Conservation (phyloP, 108 stramenopile species). For the Seminavis robusta region DNA sequence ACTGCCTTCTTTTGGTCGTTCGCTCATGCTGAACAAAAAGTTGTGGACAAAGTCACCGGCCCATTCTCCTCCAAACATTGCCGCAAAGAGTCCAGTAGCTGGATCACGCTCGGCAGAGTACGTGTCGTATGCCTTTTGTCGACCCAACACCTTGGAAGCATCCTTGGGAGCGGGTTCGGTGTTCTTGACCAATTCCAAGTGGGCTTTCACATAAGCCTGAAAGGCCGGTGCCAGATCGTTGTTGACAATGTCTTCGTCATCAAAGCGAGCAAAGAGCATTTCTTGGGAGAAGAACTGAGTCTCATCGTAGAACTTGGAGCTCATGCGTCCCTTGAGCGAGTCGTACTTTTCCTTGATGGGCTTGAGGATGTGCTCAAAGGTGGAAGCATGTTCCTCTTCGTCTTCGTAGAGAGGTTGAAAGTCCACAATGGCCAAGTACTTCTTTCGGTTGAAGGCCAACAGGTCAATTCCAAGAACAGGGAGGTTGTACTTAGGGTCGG, state of each 20-base stretch:
- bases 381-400: constrained; percentile 60
- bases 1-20: constrained; percentile 22
- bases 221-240: constrained; percentile 88
- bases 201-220: constrained; percentile 64
- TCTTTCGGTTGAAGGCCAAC: constrained; percentile 86
- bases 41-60: constrained; percentile 87
- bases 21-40: constrained; percentile 84
- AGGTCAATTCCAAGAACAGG: constrained; percentile 94
- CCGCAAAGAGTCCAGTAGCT: constrained; percentile 89
- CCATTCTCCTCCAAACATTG: constrained; percentile 94
- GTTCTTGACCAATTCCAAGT: constrained; percentile 50
- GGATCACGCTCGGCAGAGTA: constrained; percentile 94
- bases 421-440: constrained; percentile 90
- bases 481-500: constrained; percentile 83
- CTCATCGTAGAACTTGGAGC: constrained; percentile 91
- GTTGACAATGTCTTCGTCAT: constrained; percentile 64
- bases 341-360: constrained; percentile 88
- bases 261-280: constrained; percentile 92
- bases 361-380: constrained; percentile 65
- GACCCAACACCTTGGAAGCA: constrained; percentile 40
- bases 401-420: constrained; percentile 90
- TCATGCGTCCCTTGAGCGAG: constrained; percentile 83
- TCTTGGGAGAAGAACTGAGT: constrained; percentile 90
- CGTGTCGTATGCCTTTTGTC: constrained; percentile 90
- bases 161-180: constrained; percentile 21